Evolutionary conservation across 352 stramenopile species (phyloP), one percentile per base, ranked within the genome.

Genomic region (Phytophthora meadii): DNA sequence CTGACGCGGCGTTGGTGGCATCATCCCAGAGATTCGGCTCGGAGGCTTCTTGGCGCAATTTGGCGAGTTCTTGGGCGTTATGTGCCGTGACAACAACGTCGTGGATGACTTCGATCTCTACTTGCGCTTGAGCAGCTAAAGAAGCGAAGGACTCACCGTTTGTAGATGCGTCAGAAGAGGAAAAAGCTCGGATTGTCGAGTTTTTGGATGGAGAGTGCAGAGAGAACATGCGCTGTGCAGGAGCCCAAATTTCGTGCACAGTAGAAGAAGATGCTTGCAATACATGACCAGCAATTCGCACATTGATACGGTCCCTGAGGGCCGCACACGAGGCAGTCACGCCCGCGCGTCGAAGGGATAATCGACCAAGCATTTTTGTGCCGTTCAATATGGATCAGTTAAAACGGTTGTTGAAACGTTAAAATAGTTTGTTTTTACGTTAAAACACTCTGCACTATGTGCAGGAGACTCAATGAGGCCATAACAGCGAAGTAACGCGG

Each of bases 21-120:
- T 94, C 74, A 27, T 87, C 74, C 84, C 86, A 94, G 5, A 94
- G 75, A 46, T 85, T 65, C 2, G 74, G 58, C 1, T 69, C 66
- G 3, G 76, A 52, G 3, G 84, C 82, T 46, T 88, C 59, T 27
- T 59, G 10, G 2, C 81, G 84, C 44, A 94, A 67, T 27, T 66
- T 27, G 17, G 14, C 45, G 36, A 93, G 74, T 61, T 80, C 49
- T 30, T 84, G 60, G 24, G 74, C 66, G 25, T 75, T 63, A n/a
- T 84, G 65, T 12, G 68, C 53, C 7, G 70, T 65, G 24, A 45
- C 41, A 1, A 84, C 74, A 11, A 92, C 72, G 27, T 82, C 71
- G 41, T 89, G 77, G 22, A 94, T 82, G 12, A 80, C 42, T 10
- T 52, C 41, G 12, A 94, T 70, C 50, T 88, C 80, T 11, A 54